Evolutionary conservation across 2,329 filamentous ascomycete species (phyloP).

Genomic region (Cadophora sp.): DNA sequence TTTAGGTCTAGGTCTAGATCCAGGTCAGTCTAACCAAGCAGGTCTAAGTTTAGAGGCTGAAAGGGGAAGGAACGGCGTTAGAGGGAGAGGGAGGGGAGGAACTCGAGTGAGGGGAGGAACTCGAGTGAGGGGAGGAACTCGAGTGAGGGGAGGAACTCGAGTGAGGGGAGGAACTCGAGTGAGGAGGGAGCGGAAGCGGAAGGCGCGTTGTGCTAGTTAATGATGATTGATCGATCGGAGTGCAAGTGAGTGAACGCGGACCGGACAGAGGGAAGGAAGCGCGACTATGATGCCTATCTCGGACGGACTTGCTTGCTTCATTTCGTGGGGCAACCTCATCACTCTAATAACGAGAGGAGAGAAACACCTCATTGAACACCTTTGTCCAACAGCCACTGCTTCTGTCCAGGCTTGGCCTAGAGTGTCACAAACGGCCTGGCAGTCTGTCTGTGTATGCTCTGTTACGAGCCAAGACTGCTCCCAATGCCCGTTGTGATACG

Average conservation of each 20-base stretch:
- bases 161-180: not conserved
- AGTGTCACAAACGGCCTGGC: not conserved
- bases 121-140: not conserved
- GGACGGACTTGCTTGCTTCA: too few relatives aligned
- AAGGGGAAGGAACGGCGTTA: not conserved
- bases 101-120: not conserved
- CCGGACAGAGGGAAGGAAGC: too few relatives aligned
- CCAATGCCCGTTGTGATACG: not conserved
- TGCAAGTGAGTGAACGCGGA: not conserved
- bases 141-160: not conserved
- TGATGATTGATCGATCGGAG: not conserved
- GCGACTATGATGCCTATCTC: too few relatives aligned
- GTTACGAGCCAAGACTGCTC: too few relatives aligned
- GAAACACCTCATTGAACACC: too few relatives aligned
- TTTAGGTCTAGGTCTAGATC: slow-evolving; percentile 1
- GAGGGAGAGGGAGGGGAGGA: not conserved
- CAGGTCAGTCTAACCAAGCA: too few relatives aligned
- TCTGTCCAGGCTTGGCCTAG: not conserved
- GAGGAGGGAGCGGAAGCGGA: not conserved
- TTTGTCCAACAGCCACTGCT: not conserved
- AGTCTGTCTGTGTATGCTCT: not conserved
- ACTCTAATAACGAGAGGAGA: too few relatives aligned
- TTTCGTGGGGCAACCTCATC: too few relatives aligned
- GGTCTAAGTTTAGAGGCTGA: not conserved
- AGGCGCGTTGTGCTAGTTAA: not conserved